phyloP scores from a whole-genome alignment of 2,329 filamentous ascomycete species.

The Pyrenophora tritici-repentis region DNA sequence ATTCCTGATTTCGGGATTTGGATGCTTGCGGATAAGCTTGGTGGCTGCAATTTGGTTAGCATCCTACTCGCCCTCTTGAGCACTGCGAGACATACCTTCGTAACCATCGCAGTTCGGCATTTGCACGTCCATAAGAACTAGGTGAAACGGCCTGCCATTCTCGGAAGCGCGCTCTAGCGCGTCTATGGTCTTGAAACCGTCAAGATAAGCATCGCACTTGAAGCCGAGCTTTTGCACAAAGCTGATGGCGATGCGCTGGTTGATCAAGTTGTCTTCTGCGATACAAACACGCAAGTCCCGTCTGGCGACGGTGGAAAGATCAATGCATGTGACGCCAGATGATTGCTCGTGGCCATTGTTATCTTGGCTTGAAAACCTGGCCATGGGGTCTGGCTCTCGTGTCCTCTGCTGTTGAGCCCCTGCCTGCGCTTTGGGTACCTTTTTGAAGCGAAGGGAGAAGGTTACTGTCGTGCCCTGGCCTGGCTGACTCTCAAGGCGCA shows the following conservation, averaged over 20 bases:
- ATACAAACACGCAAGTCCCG: constrained; percentile 86
- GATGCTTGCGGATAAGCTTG: constrained; percentile 76
- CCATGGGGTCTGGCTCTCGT: constrained; percentile 59
- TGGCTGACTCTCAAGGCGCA: constrained; percentile 78
- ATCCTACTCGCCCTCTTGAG: background rate
- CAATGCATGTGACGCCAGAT: constrained; percentile 36
- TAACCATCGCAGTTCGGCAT: constrained; percentile 95
- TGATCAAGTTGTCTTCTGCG: constrained; percentile 93
- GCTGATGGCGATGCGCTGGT: constrained; percentile 90
- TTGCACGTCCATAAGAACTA: constrained; percentile 94
- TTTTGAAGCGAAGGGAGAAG: constrained; percentile 85
- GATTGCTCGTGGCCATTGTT: constrained; percentile 52
- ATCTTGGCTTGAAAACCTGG: constrained; percentile 58
- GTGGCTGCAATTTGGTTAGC: constrained; percentile 62
- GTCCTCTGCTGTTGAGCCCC: constrained; percentile 41
- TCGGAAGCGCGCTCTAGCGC: constrained; percentile 74
- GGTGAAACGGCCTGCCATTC: constrained; percentile 79
- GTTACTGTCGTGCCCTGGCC: constrained; percentile 72
- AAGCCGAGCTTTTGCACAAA: constrained; percentile 88
- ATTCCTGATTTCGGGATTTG: constrained; percentile 74
- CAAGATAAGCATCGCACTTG: constrained; percentile 84
- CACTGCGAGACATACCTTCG: constrained; percentile 53
- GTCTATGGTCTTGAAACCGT: constrained; percentile 85
- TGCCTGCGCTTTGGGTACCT: constrained; percentile 69
- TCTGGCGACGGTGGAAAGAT: constrained; percentile 72